Conservation (phyloP, 768 basidiomycete species). For the Calocybe cyanea region DNA sequence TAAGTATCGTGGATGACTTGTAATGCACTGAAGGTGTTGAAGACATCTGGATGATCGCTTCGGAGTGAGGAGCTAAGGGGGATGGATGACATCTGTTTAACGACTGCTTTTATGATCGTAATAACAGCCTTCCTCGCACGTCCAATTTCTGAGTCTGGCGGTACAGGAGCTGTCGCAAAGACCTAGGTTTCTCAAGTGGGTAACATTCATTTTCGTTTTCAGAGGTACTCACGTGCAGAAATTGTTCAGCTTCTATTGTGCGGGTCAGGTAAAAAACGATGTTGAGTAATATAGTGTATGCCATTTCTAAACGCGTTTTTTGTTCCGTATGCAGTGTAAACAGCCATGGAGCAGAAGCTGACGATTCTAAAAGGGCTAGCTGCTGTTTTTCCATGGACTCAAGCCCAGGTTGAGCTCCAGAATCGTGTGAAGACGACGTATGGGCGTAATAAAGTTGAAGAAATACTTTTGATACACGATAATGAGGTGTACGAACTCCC, state of each 20-base stretch:
- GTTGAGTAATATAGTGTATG: constrained; percentile 23
- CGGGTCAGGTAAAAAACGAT: constrained; percentile 23
- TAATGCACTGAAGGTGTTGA: constrained; percentile 22
- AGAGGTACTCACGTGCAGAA: constrained; percentile 16
- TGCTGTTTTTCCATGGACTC: constrained; percentile 11
- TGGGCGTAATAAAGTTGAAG: constrained; percentile 1
- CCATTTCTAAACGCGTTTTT: constrained; percentile 15
- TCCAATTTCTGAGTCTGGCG: constrained; percentile 23
- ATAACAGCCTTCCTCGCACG: constrained; percentile 20
- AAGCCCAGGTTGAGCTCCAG: not conserved
- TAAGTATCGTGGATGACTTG: constrained; percentile 20
- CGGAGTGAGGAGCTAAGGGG: constrained; percentile 17
- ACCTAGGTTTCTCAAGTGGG: constrained; percentile 11
- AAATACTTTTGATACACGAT: not conserved
- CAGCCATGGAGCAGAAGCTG: constrained; percentile 21
- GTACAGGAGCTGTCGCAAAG: constrained; percentile 20
- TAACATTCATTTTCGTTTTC: not conserved
- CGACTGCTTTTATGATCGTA: constrained; percentile 17
- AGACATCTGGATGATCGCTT: constrained; percentile 17
- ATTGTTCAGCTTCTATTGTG: constrained; percentile 17
- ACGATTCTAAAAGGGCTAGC: constrained; percentile 10
- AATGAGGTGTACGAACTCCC: not conserved
- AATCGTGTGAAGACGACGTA: not conserved
- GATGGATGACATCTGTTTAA: constrained; percentile 19
- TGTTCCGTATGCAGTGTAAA: constrained; percentile 12